Base-by-base conservation (phyloP, 495 filamentous ascomycete species). In the Hypoxylon crocopeplum region DNA sequence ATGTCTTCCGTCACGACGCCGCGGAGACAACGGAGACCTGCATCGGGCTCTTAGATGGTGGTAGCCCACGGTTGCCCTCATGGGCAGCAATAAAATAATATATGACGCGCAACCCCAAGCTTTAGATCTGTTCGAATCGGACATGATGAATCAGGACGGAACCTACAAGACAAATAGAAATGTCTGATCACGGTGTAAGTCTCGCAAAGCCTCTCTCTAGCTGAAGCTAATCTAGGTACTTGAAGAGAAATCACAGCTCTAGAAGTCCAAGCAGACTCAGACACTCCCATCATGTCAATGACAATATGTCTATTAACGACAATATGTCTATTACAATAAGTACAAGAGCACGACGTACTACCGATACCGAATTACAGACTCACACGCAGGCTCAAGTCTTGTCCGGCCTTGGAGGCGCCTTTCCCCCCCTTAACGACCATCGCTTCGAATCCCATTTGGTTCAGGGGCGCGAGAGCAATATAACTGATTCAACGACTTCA, bases 101-200 rank as follows among this genome's bases (percentile, higher is more conserved):
- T 15, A 37, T 37, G 34, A 8, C 13, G 16, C 34, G 12, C 3
- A 5, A 17, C 4, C 7, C 5, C 7, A 15, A 17, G 11, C 5
- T 17, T 4, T 2, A 37, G 34, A 17, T 12, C 11, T 8, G 12
- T 37, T 37, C 24, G 8, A 8, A 27, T 8, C 24, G 16, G 34
- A 37, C 13, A 17, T 34, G 4, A 41, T 21, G 4, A 42, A 11
- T 16, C 7, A n/a, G n/a, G 15, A 22, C n/a, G 7, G n/a, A 15
- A 36, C 19, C 19, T 10, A n/a, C 13, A 15, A 5, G 11, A 5
- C 12, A 15, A 15, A 12, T 22, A 8, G 17, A 46, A 11, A 62
- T 44, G 50, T 8, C 32, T 41, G 21, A 13, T 19, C 42, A 16
- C 3, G 24, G 19, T 8, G 58, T 56, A 15, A 50, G 58, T 55